Evolutionary conservation across 2,329 filamentous ascomycete species (phyloP), one percentile per base, ranked within the genome.

Genomic region (Fusarium xyrophilum): DNA sequence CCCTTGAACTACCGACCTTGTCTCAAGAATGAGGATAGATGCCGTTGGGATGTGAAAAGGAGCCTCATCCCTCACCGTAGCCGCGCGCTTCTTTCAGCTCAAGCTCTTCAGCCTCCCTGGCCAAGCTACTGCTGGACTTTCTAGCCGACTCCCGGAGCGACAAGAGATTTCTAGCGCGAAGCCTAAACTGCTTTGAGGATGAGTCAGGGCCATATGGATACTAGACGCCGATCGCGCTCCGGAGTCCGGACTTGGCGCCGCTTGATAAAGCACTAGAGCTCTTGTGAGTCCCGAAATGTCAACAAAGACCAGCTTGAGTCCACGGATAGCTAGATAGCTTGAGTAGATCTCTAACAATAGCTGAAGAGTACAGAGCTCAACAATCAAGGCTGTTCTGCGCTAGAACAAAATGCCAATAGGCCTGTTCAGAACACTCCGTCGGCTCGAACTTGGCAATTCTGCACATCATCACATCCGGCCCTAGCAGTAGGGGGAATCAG

Each of bases 121-220:
- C 27, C 33, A 39, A 60, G 33, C 40, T 25, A n/a, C 44, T 36
- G 36, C n/a, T n/a, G 47, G 38, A 12, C 6, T 19, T 38, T 59
- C 50, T 69, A 60, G 61, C 61, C 50, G 44, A 7, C 17, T 63
- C 67, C 66, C 58, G 40, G 65, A 65, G 51, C 28, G 19, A 21
- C n/a, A 38, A 54, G 35, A 54, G 15, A 54, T 42, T 62, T 68
- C 61, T 68, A 69, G 65, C 52, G 52, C 5, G 2, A 7, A 8
- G 11, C 23, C 40, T 51, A 42, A 32, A 35, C 51, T n/a, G n/a
- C n/a, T n/a, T n/a, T n/a, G n/a, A 13, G 21, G 30, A 44, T 64
- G 43, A 68, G 40, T 68, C 56, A 43, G 36, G 35, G 12, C 23
- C 1, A 17, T n/a, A 46, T 64, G 53, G 62, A 36, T 36, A 12